Percentiles rank a stretch among this genome's conserved stretches.
phyloP scores from a whole-genome alignment of 1,139 yeast species.

The Pichia sp. region DNA sequence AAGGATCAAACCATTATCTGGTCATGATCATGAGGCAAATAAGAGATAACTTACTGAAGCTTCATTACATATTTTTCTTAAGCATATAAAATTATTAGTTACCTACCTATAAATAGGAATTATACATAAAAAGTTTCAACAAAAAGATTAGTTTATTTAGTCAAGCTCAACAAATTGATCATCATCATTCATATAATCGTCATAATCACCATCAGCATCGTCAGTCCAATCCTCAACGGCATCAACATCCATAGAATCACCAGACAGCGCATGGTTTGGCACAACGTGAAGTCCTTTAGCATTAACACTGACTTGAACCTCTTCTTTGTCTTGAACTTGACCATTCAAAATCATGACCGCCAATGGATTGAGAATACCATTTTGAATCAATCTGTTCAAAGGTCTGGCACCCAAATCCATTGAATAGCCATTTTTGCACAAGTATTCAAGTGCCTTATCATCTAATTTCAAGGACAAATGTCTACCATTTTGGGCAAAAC shows the following conservation, averaged over 20 bases:
- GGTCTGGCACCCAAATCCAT: slow-evolving; percentile 97
- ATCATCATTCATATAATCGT: slow-evolving; percentile 20
- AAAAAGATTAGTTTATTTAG: too few relatives aligned
- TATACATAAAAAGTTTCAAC: too few relatives aligned
- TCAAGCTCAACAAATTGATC: slow-evolving; percentile 35
- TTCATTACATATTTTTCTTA: too few relatives aligned
- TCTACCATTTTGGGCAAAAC: slow-evolving; percentile 81
- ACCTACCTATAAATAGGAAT: too few relatives aligned
- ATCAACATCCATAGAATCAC: slow-evolving; percentile 40
- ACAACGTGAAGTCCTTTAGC: slow-evolving; percentile 63
- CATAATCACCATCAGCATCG: slow-evolving; percentile 46
- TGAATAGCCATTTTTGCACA: slow-evolving; percentile 81
- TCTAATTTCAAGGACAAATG: slow-evolving; percentile 60
- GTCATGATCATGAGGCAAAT: too few relatives aligned
- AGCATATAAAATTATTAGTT: too few relatives aligned
- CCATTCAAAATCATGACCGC: slow-evolving; percentile 87
- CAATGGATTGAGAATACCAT: slow-evolving; percentile 74
- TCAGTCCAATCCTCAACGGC: slow-evolving; percentile 47
- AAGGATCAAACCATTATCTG: too few relatives aligned
- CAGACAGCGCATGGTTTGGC: slow-evolving; percentile 76
- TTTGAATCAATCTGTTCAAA: slow-evolving; percentile 85
- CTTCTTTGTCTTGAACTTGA: slow-evolving; percentile 81
- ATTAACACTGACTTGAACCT: slow-evolving; percentile 50
- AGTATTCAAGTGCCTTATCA: slow-evolving; percentile 69
- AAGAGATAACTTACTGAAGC: too few relatives aligned